Percentiles rank a stretch among this genome's conserved stretches.
phyloP scores from a whole-genome alignment of 768 basidiomycete species.

The Daedaleopsis nitida region DNA sequence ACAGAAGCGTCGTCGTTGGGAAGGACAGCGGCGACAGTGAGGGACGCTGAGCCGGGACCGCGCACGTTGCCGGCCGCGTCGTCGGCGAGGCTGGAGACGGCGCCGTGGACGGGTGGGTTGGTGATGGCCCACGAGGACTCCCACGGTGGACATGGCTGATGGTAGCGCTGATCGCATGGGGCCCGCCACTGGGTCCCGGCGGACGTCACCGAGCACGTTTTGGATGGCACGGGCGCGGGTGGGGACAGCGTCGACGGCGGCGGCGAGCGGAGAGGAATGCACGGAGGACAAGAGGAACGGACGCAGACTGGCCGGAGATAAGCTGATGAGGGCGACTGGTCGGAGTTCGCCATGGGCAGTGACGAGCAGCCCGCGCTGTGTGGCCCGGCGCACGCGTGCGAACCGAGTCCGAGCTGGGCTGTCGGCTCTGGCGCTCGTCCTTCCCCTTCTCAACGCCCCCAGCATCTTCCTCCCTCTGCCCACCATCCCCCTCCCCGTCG shows the following conservation, averaged over 20 bases:
- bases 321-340: conserved; percentile 27
- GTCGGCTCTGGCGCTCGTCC: conserved; percentile 39
- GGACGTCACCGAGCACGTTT: conserved; percentile 12
- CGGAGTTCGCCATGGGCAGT: conserved; percentile 40
- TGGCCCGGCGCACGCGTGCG: conserved; percentile 41
- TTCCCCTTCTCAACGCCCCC: conserved; percentile 35
- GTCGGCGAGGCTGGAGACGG: conserved; percentile 74
- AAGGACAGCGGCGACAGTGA: conserved; percentile 61
- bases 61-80: conserved; percentile 72
- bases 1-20: neutral
- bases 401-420: conserved; percentile 37
- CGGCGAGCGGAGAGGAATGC: neutral
- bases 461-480: conserved; percentile 30
- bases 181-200: conserved; percentile 15
- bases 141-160: conserved; percentile 19
- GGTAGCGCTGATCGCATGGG: conserved; percentile 9
- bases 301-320: conserved; percentile 21
- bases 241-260: neutral
- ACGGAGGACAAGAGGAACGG: conserved; percentile 1
- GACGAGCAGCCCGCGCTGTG: conserved; percentile 35
- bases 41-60: conserved; percentile 55
- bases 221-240: conserved; percentile 5
- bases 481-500: conserved; percentile 28
- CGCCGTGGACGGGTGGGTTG: conserved; percentile 16
- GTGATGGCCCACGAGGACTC: conserved; percentile 20